Percentiles rank a stretch among this genome's conserved stretches.
These are phyloP conservation scores for Mitragyna speciosa DNA, from an alignment of 257 asterid species.

Conservation along the genomic window DNA sequence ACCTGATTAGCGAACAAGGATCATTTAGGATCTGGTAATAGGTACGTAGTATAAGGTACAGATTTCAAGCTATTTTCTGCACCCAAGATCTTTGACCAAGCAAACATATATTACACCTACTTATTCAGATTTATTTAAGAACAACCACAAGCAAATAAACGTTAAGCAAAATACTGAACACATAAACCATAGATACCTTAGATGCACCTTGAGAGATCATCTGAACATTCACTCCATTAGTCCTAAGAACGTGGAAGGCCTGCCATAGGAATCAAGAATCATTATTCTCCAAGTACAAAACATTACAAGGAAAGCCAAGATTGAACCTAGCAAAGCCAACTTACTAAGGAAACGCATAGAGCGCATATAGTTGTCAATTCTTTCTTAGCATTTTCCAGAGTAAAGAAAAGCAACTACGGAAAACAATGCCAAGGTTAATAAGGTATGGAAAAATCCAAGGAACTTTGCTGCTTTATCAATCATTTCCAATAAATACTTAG, in stretches of 20 bases:
- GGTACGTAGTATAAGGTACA: neutral
- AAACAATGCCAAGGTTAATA: neutral
- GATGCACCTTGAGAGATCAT: slow-evolving; percentile 96
- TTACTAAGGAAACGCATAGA: neutral
- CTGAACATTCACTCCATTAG: slow-evolving; percentile 68
- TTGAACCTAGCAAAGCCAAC: neutral
- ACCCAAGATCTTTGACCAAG: neutral
- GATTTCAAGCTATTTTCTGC: neutral
- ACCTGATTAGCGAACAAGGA: slow-evolving; percentile 31
- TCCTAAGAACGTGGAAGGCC: slow-evolving; percentile 77
- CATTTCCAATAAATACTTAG: neutral
- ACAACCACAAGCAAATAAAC: neutral
- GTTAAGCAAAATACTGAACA: neutral
- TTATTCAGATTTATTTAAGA: neutral
- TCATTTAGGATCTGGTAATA: neutral
- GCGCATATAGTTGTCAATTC: neutral
- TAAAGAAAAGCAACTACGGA: neutral
- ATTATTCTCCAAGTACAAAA: neutral
- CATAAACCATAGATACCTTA: slow-evolving; percentile 25
- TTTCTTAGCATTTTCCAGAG: neutral
- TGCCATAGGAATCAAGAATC: slow-evolving; percentile 23
- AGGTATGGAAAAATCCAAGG: neutral
- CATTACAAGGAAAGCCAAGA: neutral
- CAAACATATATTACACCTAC: neutral
- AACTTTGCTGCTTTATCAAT: neutral